phyloP scores from a whole-genome alignment of 140 eudicot genomes.

The Anethum foeniculum region DNA sequence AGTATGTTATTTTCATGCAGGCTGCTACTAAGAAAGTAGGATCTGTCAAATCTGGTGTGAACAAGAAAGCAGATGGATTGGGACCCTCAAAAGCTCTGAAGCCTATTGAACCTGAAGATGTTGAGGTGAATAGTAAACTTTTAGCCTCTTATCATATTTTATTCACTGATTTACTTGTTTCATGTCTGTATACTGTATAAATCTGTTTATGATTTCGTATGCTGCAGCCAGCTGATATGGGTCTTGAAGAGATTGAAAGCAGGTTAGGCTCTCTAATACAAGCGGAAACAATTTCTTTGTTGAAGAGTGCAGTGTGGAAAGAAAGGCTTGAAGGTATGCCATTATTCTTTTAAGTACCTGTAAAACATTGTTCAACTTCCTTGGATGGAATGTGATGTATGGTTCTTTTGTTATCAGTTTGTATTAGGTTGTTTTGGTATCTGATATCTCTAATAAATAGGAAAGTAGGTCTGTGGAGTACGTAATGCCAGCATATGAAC shows the following conservation, averaged over 20 bases:
- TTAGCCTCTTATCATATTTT: neutral
- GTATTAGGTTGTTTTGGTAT: neutral
- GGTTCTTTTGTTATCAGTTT: neutral
- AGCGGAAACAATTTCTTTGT: slow-evolving; percentile 57
- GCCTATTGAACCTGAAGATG: slow-evolving; percentile 76
- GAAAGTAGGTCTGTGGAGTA: neutral
- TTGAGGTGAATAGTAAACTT: slow-evolving; percentile 49
- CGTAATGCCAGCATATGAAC: neutral
- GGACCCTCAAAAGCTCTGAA: slow-evolving; percentile 46
- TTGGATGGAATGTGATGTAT: neutral
- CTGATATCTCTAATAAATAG: neutral
- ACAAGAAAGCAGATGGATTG: slow-evolving; percentile 79
- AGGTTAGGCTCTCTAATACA: slow-evolving; percentile 74
- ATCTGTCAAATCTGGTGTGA: slow-evolving; percentile 49
- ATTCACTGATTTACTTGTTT: neutral
- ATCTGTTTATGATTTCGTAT: neutral
- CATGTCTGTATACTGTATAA: neutral
- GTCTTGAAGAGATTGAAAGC: slow-evolving; percentile 92
- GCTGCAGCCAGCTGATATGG: slow-evolving; percentile 85
- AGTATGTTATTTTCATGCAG: slow-evolving; percentile 24
- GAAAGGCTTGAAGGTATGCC: slow-evolving; percentile 90
- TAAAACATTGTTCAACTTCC: neutral
- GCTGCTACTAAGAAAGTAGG: slow-evolving; percentile 67
- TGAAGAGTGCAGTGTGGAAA: slow-evolving; percentile 99
- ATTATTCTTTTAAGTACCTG: neutral